Conservation (phyloP, 1,284 basidiomycete genomes). For the Cystobasidiaceae sp. region DNA sequence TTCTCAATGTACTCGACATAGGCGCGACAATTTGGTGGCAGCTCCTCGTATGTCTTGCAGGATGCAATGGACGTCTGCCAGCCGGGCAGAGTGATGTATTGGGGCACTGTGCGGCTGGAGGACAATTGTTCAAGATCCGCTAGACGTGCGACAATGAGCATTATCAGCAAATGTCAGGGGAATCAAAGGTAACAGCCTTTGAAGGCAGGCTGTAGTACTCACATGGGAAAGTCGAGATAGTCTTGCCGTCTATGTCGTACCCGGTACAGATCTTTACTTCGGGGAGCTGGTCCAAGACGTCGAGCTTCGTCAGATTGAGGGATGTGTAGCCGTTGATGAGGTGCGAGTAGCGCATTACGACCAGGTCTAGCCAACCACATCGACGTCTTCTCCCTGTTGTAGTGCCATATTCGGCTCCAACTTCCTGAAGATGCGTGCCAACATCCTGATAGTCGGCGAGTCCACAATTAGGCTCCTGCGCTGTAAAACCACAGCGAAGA, state of each 20-base stretch:
- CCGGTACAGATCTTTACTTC: conserved; percentile 85
- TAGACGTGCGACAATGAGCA: conserved; percentile 39
- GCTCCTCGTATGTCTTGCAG: conserved; percentile 62
- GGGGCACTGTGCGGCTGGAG: conserved; percentile 34
- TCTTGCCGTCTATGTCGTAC: conserved; percentile 73
- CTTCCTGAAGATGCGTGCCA: conserved; percentile 85
- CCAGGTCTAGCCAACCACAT: conserved; percentile 95
- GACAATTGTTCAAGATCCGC: conserved; percentile 80
- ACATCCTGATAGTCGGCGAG: conserved; percentile 58
- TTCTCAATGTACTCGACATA: conserved; percentile 87
- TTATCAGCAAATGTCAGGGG: conserved; percentile 16
- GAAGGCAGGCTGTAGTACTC: conserved; percentile 35
- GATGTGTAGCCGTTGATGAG: conserved; percentile 93
- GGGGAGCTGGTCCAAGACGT: conserved; percentile 76
- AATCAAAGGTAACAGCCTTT: too few relatives aligned
- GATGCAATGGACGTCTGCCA: conserved; percentile 80
- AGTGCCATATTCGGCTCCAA: conserved; percentile 84
- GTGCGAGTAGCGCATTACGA: conserved; percentile 87
- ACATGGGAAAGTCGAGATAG: conserved; percentile 78
- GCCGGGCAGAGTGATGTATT: conserved; percentile 84
- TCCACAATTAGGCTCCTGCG: background rate
- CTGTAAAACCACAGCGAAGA: background rate
- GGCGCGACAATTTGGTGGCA: conserved; percentile 78
- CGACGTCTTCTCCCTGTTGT: conserved; percentile 88
- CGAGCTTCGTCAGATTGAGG: conserved; percentile 93